Base-by-base conservation (phyloP, 805 yeast genomes). In the Candida sonorensis region DNA sequence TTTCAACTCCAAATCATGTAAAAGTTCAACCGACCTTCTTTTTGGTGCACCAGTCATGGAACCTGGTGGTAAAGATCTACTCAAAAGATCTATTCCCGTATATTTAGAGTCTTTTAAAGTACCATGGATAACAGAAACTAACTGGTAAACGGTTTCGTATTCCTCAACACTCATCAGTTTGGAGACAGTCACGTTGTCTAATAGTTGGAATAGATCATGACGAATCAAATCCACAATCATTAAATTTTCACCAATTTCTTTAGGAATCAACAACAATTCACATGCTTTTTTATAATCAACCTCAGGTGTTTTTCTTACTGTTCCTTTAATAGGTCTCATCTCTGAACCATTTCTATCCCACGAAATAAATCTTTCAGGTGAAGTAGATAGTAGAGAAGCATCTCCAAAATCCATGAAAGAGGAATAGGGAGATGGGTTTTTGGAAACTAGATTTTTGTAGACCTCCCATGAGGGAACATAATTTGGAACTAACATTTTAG, bases 41-140 rank as follows among this genome's bases (percentile, higher is more conserved):
- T 92, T 92, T 2, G 99, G 99, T 0, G 99, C 99, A 3, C 99
- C 99, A 0, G 99, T 92, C 99, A 92, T 92, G 1, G 97, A 90
- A 0, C 99, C 99, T 0, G 99, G 96, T 3, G 99, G 98, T 22
- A 94, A 62, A 0, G 95, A 76, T 37, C 75, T 75, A 14, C 75
- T 70, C 10, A 92, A 65, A 3, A 90, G 62, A 52, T 92, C 97
- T 16, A 88, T 61, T 0, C 97, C 98, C 10, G 68, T 61, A 43
- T 69, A 77, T 3, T 21, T 25, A 3, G 44, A 32, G 12, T 38
- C 43, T 10, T 46, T 41, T 17, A 79, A 55, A 14, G 62, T 52
- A 0, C 97, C 97, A 33, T 67, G 74, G 16, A 92, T 85, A 2
- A 84, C 95, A 27, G 94, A 82, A 2, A 92, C 98, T 27, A 92